phyloP scores from a whole-genome alignment of 1,284 basidiomycete genomes.

The Rhizoctonia solani region DNA sequence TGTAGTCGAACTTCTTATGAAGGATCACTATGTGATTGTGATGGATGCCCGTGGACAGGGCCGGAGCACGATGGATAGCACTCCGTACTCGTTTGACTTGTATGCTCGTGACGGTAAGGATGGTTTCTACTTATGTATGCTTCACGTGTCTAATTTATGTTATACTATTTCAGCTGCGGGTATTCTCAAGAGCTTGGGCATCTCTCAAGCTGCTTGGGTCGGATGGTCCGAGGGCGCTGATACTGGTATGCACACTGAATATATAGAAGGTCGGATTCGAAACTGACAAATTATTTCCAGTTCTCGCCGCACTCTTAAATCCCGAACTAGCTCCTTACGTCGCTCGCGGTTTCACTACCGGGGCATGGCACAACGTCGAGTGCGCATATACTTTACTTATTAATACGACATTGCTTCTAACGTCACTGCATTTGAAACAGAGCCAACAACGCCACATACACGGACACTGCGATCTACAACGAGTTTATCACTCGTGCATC shows the following conservation, averaged over 20 bases:
- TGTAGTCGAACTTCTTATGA: conserved; percentile 3
- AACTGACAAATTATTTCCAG: not conserved
- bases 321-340: not conserved
- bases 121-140: not conserved
- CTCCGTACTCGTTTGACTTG: conserved; percentile 6
- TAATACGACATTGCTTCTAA: not conserved
- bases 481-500: conserved; percentile 1
- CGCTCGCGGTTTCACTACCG: conserved; percentile 3
- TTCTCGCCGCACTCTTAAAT: conserved; percentile 1
- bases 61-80: conserved; percentile 9
- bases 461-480: conserved; percentile 6
- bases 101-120: conserved; percentile 4
- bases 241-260: not conserved
- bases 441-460: not conserved
- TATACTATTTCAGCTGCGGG: not conserved
- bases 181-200: conserved; percentile 2
- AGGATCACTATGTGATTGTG: conserved; percentile 8
- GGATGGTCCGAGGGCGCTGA: conserved; percentile 16
- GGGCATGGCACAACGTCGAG: conserved; percentile 6
- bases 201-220: conserved; percentile 14
- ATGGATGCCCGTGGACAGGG: conserved; percentile 4
- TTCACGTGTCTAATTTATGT: not conserved
- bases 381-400: not conserved
- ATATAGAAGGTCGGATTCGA: not conserved
- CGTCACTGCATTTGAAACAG: not conserved